Percentiles rank a stretch among this genome's conserved stretches.
These are phyloP conservation scores for Phoenix roebelenii DNA, from an alignment of 176 grass and related monocot genomes.

Conservation along the genomic window DNA sequence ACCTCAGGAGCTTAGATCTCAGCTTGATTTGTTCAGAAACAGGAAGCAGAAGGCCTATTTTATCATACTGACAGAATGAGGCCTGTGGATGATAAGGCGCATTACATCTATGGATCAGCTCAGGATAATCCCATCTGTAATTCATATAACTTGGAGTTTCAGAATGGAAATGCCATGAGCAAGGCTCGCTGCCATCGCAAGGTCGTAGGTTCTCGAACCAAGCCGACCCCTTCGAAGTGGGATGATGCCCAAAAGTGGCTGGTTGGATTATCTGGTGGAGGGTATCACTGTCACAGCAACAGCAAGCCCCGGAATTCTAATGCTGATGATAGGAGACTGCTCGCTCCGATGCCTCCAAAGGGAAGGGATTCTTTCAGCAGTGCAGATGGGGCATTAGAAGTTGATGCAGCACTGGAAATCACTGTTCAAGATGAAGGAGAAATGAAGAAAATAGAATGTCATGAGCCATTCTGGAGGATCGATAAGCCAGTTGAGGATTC, in stretches of 20 bases:
- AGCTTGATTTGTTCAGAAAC: too few species aligned
- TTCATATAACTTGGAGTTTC: slow-evolving; percentile 13
- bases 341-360: slow-evolving; percentile 55
- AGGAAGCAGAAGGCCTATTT: too few species aligned
- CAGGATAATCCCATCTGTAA: slow-evolving; percentile 1
- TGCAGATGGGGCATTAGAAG: slow-evolving; percentile 55
- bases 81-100: slow-evolving; percentile 4
- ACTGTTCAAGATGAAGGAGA: slow-evolving; percentile 44
- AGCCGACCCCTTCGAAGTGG: slow-evolving; percentile 85
- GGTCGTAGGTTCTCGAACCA: slow-evolving; percentile 16
- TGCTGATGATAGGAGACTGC: slow-evolving; percentile 64
- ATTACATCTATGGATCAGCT: not conserved
- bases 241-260: slow-evolving; percentile 99
- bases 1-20: too few species aligned
- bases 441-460: slow-evolving; percentile 69
- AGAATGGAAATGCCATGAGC: not conserved
- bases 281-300: slow-evolving; percentile 19
- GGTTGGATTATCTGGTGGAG: slow-evolving; percentile 36
- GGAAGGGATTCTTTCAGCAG: slow-evolving; percentile 84
- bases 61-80: not conserved
- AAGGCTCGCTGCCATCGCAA: slow-evolving; percentile 25
- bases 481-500: slow-evolving; percentile 7
- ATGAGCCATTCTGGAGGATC: slow-evolving; percentile 9
- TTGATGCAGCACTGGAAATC: slow-evolving; percentile 27
- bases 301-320: slow-evolving; percentile 69